Percentiles rank a stretch among this genome's conserved stretches.
Evolutionary conservation across 225 moss, liverwort and hornwort species (phyloP).

Genomic region (Pseudisothecium myosuroides): DNA sequence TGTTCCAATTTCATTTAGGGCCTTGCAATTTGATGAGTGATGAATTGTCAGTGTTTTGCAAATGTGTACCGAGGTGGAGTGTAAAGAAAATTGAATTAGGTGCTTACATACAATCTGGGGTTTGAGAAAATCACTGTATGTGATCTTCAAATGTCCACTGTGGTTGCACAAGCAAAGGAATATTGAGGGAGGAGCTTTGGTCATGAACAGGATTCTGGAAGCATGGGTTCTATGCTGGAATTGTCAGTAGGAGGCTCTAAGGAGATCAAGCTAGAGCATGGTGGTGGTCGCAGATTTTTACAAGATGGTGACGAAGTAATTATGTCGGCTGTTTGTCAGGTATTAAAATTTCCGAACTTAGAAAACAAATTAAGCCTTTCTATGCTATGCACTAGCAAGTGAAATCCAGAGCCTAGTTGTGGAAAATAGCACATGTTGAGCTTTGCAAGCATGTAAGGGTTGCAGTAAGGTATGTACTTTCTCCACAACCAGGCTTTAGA

Average conservation of each 20-base stretch:
- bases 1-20: neutral
- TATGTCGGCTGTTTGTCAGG: conserved; percentile 68
- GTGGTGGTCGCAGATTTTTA: conserved; percentile 64
- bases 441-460: neutral
- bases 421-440: neutral
- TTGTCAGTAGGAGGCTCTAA: conserved; percentile 63
- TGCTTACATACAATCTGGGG: neutral
- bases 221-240: conserved; percentile 81
- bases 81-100: neutral
- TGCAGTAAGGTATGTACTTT: neutral
- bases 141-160: neutral
- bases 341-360: neutral
- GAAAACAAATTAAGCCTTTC: neutral
- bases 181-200: neutral
- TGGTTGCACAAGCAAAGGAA: neutral
- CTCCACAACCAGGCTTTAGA: neutral
- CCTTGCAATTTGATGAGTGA: neutral
- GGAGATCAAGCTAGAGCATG: conserved; percentile 53
- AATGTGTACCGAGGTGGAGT: too few species aligned
- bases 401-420: neutral
- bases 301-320: conserved; percentile 82
- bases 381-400: neutral
- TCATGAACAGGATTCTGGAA: conserved; percentile 37
- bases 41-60: neutral
- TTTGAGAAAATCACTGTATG: neutral